Evolutionary conservation across 495 filamentous ascomycete genomes (phyloP).

Genomic region (Aspergillus campestris): DNA sequence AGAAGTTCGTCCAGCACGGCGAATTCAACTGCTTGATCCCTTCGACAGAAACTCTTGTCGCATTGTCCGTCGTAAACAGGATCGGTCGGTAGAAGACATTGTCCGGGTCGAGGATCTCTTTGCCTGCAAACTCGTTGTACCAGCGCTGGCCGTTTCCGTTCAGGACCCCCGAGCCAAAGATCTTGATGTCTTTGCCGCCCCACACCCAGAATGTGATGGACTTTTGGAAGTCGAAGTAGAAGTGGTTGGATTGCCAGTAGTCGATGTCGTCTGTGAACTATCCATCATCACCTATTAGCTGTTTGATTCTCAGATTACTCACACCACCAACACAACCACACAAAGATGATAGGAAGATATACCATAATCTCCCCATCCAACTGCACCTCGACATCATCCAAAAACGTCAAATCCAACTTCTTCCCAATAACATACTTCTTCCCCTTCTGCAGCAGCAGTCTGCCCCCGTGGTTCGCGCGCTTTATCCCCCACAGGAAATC

Average conservation of each 20-base stretch:
- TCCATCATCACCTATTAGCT: neutral
- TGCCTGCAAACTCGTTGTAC: conserved; percentile 41
- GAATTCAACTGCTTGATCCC: conserved; percentile 50
- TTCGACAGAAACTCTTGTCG: conserved; percentile 44
- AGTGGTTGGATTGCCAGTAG: conserved; percentile 52
- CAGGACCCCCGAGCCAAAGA: conserved; percentile 43
- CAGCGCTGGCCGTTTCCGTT: conserved; percentile 49
- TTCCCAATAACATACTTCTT: conserved; percentile 48
- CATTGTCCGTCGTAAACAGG: conserved; percentile 48
- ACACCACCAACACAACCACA: neutral
- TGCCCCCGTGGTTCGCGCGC: conserved; percentile 46
- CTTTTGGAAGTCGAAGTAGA: conserved; percentile 49
- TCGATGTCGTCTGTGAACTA: conserved; percentile 50
- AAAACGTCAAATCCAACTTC: conserved; percentile 47
- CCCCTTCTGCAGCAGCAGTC: conserved; percentile 40
- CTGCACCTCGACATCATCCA: conserved; percentile 47
- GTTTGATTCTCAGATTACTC: neutral
- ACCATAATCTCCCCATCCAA: conserved; percentile 48
- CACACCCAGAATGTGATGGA: conserved; percentile 54
- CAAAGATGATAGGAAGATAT: neutral
- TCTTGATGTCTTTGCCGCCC: conserved; percentile 49
- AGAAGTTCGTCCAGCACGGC: conserved; percentile 53
- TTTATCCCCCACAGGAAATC: conserved; percentile 46
- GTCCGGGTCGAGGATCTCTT: conserved; percentile 37
- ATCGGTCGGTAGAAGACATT: conserved; percentile 48